Evolutionary conservation across 192 early-diverging fungal species (phyloP).

Genomic region (Coemansia sp.): DNA sequence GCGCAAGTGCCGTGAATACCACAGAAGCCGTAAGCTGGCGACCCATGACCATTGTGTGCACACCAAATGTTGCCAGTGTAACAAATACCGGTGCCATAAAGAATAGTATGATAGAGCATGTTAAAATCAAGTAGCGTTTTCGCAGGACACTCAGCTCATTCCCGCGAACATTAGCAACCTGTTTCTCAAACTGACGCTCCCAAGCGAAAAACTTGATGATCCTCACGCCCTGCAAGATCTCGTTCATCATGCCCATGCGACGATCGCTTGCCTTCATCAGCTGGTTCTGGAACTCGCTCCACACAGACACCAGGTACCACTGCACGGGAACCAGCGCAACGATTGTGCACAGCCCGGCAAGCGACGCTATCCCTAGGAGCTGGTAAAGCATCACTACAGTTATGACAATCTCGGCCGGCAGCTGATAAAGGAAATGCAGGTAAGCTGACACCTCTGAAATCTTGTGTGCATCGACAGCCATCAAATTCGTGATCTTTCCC

Average conservation of each 20-base stretch:
- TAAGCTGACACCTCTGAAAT: slow-evolving; percentile 59
- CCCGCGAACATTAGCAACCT: slow-evolving; percentile 63
- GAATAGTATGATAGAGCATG: slow-evolving; percentile 57
- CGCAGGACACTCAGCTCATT: slow-evolving; percentile 60
- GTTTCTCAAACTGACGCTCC: slow-evolving; percentile 71
- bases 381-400: slow-evolving; percentile 66
- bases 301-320: slow-evolving; percentile 55
- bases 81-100: slow-evolving; percentile 62
- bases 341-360: slow-evolving; percentile 72
- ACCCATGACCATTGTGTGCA: slow-evolving; percentile 65
- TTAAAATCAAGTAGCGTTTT: slow-evolving; percentile 30
- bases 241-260: slow-evolving; percentile 76
- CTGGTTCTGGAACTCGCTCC: slow-evolving; percentile 59
- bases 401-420: slow-evolving; percentile 65
- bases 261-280: slow-evolving; percentile 68
- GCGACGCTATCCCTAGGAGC: slow-evolving; percentile 75
- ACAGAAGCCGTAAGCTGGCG: slow-evolving; percentile 61
- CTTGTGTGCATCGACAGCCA: slow-evolving; percentile 69
- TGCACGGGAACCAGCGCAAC: slow-evolving; percentile 60
- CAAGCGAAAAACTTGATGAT: slow-evolving; percentile 92
- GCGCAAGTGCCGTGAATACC: slow-evolving; percentile 68
- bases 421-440: slow-evolving; percentile 59
- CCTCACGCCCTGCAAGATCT: slow-evolving; percentile 84
- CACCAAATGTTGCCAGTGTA: slow-evolving; percentile 61
- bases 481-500: slow-evolving; percentile 72